A percentile compares a stretch with the other conserved stretches of the same genome.
phyloP scores from a whole-genome alignment of 768 basidiomycete genomes.

The Phlebiopsis flavidoalba region DNA sequence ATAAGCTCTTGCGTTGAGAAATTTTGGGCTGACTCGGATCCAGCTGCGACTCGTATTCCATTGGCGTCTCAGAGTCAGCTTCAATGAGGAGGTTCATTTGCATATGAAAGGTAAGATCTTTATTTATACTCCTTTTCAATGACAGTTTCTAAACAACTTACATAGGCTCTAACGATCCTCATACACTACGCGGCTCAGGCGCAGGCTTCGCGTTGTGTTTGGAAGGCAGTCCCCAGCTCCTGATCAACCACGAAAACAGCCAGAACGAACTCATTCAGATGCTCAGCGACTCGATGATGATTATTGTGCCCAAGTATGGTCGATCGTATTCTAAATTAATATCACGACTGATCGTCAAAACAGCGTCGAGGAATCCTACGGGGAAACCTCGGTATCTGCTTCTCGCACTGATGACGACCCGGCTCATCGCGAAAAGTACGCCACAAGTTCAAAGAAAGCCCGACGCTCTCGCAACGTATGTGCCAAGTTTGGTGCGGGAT shows the following conservation, averaged over 20 bases:
- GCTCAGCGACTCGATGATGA: conserved; percentile 69
- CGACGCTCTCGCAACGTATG: conserved; percentile 56
- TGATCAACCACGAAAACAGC: conserved; percentile 64
- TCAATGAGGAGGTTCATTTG: conserved; percentile 66
- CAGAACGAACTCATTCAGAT: conserved; percentile 82
- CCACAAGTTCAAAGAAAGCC: background rate
- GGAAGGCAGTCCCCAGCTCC: conserved; percentile 68
- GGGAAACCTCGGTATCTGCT: conserved; percentile 6
- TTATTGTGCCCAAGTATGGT: conserved; percentile 82
- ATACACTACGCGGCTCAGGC: conserved; percentile 60
- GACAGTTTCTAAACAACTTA: background rate
- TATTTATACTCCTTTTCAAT: background rate
- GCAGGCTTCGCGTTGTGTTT: conserved; percentile 87
- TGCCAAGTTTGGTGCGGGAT: conserved; percentile 79
- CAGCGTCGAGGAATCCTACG: conserved; percentile 21
- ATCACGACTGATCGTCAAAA: background rate
- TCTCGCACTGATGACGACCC: background rate
- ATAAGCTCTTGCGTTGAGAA: background rate
- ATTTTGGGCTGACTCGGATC: background rate
- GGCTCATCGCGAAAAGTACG: background rate
- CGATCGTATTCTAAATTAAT: background rate
- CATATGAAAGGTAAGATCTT: conserved; percentile 74
- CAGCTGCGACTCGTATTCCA: conserved; percentile 79
- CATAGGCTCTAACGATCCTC: conserved; percentile 81
- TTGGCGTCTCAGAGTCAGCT: conserved; percentile 68